These are phyloP conservation scores for Mucor plumbeus DNA, from an alignment of 371 early-diverging fungal species.

Conservation along the genomic window DNA sequence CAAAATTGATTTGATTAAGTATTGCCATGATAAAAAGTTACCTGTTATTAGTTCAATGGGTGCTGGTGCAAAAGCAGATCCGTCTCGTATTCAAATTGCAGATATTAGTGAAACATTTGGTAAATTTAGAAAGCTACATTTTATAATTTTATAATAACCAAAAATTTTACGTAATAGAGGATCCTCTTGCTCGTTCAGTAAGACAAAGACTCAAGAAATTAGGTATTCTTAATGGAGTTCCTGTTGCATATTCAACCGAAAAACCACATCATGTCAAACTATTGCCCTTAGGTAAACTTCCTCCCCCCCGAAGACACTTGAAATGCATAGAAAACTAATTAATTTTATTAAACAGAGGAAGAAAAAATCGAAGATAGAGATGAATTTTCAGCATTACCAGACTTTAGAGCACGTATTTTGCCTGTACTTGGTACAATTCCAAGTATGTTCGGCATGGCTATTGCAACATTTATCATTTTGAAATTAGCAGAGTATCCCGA, in stretches of 20 bases:
- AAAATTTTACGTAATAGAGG: constrained; percentile 63
- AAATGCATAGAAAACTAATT: not conserved
- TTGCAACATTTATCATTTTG: constrained; percentile 86
- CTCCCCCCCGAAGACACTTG: too few species aligned
- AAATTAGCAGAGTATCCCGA: constrained; percentile 78
- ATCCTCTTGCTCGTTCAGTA: constrained; percentile 89
- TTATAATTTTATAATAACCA: not conserved
- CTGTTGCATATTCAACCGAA: constrained; percentile 93
- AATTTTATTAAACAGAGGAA: constrained; percentile 57
- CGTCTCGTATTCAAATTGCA: constrained; percentile 91
- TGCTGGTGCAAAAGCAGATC: constrained; percentile 94
- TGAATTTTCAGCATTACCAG: constrained; percentile 88
- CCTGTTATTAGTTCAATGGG: constrained; percentile 92
- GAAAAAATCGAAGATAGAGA: constrained; percentile 81
- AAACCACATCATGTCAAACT: constrained; percentile 85
- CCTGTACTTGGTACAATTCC: constrained; percentile 92
- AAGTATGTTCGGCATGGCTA: constrained; percentile 91
- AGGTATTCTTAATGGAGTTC: constrained; percentile 75
- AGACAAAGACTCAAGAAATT: constrained; percentile 72
- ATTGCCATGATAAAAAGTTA: constrained; percentile 76
- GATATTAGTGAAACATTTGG: constrained; percentile 93
- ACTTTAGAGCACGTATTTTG: constrained; percentile 85
- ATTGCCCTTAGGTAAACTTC: constrained; percentile 61
- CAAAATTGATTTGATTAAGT: constrained; percentile 86
- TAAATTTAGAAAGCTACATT: constrained; percentile 21